A percentile compares a stretch with the other conserved stretches of the same genome.
These are phyloP conservation scores for Linderina pennispora DNA, from an alignment of 192 early-diverging fungal species.

Conservation along the genomic window DNA sequence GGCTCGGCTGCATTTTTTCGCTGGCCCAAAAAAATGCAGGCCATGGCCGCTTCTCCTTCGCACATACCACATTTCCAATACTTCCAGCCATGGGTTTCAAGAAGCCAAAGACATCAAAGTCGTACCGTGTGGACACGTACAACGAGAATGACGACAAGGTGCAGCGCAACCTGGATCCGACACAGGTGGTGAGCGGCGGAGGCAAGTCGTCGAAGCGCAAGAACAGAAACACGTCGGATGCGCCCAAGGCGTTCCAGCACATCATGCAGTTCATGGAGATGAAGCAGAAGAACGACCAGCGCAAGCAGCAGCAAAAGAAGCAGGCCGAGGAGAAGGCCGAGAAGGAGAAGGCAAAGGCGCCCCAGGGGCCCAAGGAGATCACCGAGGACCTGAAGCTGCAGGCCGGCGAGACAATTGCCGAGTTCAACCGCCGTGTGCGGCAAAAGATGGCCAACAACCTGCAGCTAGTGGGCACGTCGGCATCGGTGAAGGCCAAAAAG, in stretches of 20 bases:
- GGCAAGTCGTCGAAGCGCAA: constrained; percentile 22
- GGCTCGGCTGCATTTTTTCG: no score
- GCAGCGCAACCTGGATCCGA: constrained; percentile 32
- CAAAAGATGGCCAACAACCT: constrained; percentile 38
- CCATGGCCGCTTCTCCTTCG: background rate
- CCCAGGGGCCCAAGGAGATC: constrained; percentile 6
- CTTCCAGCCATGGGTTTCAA: constrained; percentile 42
- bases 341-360: constrained; percentile 1
- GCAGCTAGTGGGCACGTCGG: constrained; percentile 13
- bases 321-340: constrained; percentile 9
- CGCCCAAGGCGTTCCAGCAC: constrained; percentile 34
- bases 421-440: constrained; percentile 25
- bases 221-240: constrained; percentile 10
- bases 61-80: no score
- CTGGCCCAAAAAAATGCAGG: constrained; percentile 1
- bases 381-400: constrained; percentile 24
- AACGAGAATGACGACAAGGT: constrained; percentile 15
- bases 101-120: constrained; percentile 30
- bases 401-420: constrained; percentile 29
- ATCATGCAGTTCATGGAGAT: constrained; percentile 27
- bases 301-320: constrained; percentile 1
- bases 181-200: constrained; percentile 30
- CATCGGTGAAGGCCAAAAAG: background rate
- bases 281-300: constrained; percentile 17
- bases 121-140: background rate